These are phyloP conservation scores for Phyllosticta citrichinensis DNA, from an alignment of 2,329 filamentous ascomycete species.

Conservation along the genomic window DNA sequence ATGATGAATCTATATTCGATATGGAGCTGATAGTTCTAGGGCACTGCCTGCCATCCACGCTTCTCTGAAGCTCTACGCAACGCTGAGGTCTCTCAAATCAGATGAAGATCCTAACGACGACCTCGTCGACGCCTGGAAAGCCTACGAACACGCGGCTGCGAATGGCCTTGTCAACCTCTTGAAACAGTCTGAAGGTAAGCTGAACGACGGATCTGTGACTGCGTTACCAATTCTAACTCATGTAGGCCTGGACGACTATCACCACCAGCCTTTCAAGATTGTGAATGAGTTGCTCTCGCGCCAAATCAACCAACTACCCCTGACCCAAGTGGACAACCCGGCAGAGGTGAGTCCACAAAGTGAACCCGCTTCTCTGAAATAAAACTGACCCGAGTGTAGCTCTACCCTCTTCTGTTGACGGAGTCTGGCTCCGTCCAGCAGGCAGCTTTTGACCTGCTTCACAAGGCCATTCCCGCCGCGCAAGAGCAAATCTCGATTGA, in stretches of 20 bases:
- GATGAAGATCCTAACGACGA: slow-evolving; percentile 72
- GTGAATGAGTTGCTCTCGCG: slow-evolving; percentile 66
- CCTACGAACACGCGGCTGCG: slow-evolving; percentile 47
- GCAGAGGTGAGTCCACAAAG: slow-evolving; percentile 34
- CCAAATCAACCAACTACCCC: slow-evolving; percentile 54
- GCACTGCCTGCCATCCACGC: slow-evolving; percentile 53
- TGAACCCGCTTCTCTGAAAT: not conserved
- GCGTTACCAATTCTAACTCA: slow-evolving; percentile 5
- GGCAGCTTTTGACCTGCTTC: slow-evolving; percentile 69
- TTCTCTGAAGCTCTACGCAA: slow-evolving; percentile 60
- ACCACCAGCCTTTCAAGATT: slow-evolving; percentile 59
- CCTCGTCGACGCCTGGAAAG: slow-evolving; percentile 61
- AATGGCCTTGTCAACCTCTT: slow-evolving; percentile 54
- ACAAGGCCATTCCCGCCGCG: slow-evolving; percentile 63
- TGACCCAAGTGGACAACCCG: slow-evolving; percentile 52
- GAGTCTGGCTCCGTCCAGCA: slow-evolving; percentile 67
- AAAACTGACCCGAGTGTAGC: slow-evolving; percentile 11
- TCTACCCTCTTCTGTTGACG: slow-evolving; percentile 69
- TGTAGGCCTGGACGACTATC: slow-evolving; percentile 39
- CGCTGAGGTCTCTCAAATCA: slow-evolving; percentile 47
- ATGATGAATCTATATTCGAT: not conserved
- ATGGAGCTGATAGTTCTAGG: slow-evolving; percentile 10
- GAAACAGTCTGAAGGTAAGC: slow-evolving; percentile 38
- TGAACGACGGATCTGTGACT: not conserved
- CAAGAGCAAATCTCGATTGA: slow-evolving; percentile 81